Evolutionary conservation across 2,329 filamentous ascomycete genomes (phyloP).

Genomic region (Cercospora zeae-maydis): DNA sequence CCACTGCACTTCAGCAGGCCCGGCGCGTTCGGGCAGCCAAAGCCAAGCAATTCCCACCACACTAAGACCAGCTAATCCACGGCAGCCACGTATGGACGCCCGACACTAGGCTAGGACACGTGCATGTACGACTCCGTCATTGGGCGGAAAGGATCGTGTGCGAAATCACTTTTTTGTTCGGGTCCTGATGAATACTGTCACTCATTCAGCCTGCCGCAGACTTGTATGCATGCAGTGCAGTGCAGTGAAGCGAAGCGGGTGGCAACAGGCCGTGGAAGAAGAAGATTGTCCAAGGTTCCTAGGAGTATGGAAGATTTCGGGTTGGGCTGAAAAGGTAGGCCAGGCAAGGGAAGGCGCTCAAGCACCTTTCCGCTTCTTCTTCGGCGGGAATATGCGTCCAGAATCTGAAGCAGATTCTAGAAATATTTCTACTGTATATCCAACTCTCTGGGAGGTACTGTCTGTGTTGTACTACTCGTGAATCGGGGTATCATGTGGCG

Average conservation of each 20-base stretch:
- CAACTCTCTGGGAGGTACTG: not conserved
- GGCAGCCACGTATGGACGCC: slow-evolving; percentile 12
- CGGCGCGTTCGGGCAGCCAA: not conserved
- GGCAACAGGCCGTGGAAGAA: not conserved
- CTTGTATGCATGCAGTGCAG: not conserved
- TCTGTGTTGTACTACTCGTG: not conserved
- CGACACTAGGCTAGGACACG: slow-evolving; percentile 7
- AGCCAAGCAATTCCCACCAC: not conserved
- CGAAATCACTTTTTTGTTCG: not conserved
- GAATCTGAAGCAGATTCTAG: not conserved
- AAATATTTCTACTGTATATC: not conserved
- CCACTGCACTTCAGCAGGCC: not conserved
- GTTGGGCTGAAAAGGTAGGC: not conserved
- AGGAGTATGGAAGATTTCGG: not conserved
- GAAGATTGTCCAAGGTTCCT: not conserved
- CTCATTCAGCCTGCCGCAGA: not conserved
- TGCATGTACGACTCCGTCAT: slow-evolving; percentile 6
- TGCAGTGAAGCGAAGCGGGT: not conserved
- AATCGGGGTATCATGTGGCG: slow-evolving; percentile 8
- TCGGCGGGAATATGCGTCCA: not conserved
- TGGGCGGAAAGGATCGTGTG: not conserved
- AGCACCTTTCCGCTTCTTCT: not conserved
- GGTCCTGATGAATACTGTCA: not conserved
- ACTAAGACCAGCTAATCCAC: not conserved
- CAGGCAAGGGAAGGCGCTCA: not conserved